phyloP scores from a whole-genome alignment of 1,284 basidiomycete species.

The Tylopilus orsonianus region DNA sequence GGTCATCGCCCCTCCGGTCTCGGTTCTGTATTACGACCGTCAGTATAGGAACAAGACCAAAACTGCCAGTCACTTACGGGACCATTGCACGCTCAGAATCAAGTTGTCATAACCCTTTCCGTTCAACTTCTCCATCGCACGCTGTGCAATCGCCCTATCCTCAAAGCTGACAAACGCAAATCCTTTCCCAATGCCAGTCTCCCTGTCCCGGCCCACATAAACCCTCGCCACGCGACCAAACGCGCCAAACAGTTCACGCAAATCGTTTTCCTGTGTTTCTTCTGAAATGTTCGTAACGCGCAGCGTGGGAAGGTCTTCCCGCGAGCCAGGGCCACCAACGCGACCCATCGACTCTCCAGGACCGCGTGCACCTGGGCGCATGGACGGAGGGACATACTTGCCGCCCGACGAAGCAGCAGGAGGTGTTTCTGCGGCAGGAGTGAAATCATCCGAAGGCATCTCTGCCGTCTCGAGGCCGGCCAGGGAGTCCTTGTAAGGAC shows the following conservation, averaged over 20 bases:
- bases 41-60: neutral
- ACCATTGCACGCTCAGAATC: conserved; percentile 88
- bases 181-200: conserved; percentile 94
- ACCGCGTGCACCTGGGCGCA: conserved; percentile 73
- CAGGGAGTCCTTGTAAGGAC: conserved; percentile 96
- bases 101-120: conserved; percentile 90
- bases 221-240: conserved; percentile 88
- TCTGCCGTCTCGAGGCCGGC: conserved; percentile 70
- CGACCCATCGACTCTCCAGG: conserved; percentile 83
- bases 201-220: conserved; percentile 93
- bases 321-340: conserved; percentile 40
- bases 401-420: conserved; percentile 48
- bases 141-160: conserved; percentile 75
- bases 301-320: conserved; percentile 95
- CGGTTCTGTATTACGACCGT: conserved; percentile 35
- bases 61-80: conserved; percentile 52
- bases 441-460: conserved; percentile 55
- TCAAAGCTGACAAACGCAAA: conserved; percentile 98
- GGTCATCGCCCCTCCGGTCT: conserved; percentile 41
- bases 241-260: conserved; percentile 85
- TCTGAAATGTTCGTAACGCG: conserved; percentile 97
- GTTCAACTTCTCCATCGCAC: conserved; percentile 91
- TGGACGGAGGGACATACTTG: conserved; percentile 93
- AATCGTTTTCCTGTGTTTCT: conserved; percentile 93
- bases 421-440: conserved; percentile 40